phyloP scores from a whole-genome alignment of 352 stramenopile genomes.

The Phytophthora pinifolia region DNA sequence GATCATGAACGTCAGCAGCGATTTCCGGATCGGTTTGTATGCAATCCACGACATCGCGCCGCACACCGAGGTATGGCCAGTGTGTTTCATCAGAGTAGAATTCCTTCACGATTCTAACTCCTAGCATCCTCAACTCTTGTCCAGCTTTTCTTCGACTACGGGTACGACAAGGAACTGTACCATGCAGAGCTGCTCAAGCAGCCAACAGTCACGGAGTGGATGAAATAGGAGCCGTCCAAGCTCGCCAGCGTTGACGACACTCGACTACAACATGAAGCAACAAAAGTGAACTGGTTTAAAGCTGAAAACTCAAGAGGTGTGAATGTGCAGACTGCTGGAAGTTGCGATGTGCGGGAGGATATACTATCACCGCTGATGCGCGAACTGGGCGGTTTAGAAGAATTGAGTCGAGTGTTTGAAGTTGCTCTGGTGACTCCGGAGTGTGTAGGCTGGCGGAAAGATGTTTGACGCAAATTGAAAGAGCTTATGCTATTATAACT shows the following conservation, averaged over 20 bases:
- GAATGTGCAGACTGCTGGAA: too few relatives aligned
- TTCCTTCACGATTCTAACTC: background rate
- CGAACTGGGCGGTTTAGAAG: too few relatives aligned
- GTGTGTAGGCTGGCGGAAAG: too few relatives aligned
- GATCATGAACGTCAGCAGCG: constrained; percentile 91
- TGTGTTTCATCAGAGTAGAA: background rate
- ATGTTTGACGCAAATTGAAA: too few relatives aligned
- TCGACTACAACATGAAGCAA: background rate
- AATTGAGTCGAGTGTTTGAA: too few relatives aligned
- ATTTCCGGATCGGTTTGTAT: constrained; percentile 94
- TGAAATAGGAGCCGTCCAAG: constrained; percentile 35
- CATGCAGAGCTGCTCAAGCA: constrained; percentile 60
- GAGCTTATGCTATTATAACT: too few relatives aligned
- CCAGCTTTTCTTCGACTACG: constrained; percentile 89
- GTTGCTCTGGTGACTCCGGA: too few relatives aligned
- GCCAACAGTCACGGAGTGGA: constrained; percentile 65
- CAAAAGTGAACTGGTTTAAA: too few relatives aligned
- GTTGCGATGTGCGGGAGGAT: too few relatives aligned
- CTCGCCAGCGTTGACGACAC: background rate
- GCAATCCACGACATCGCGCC: constrained; percentile 87
- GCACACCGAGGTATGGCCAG: constrained; percentile 67
- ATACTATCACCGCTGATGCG: too few relatives aligned
- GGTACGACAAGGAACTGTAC: constrained; percentile 73
- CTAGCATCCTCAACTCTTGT: background rate
- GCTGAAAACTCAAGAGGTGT: too few relatives aligned